These are phyloP conservation scores for Xylaria arbuscula DNA, from an alignment of 2,329 filamentous ascomycete species.

Conservation along the genomic window DNA sequence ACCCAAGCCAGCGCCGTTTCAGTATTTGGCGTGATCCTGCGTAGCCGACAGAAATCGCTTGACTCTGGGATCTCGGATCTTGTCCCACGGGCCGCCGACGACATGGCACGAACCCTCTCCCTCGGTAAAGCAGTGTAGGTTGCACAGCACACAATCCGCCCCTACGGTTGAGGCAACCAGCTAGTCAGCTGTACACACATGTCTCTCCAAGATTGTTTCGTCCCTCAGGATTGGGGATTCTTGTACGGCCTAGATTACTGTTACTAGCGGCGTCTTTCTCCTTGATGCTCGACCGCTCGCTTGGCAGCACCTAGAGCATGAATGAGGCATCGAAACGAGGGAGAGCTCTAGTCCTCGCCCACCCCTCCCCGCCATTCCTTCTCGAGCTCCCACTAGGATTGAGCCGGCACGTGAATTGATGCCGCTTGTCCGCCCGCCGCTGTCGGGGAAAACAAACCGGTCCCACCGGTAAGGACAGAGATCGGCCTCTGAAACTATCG, in stretches of 20 bases:
- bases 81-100: conserved; percentile 28
- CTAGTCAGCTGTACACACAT: conserved; percentile 15
- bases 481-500: conserved; percentile 44
- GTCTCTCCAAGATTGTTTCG: conserved; percentile 25
- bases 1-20: conserved; percentile 44
- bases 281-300: conserved; percentile 5
- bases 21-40: conserved; percentile 40
- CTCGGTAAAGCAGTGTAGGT: conserved; percentile 13
- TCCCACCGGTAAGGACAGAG: conserved; percentile 41
- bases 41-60: conserved; percentile 25
- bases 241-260: conserved; percentile 22
- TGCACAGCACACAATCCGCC: conserved; percentile 23
- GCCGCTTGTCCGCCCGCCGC: conserved; percentile 28
- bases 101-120: conserved; percentile 28
- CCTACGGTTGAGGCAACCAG: conserved; percentile 24
- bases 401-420: conserved; percentile 32
- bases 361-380: too few relatives aligned
- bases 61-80: conserved; percentile 19
- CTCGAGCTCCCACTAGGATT: conserved; percentile 18
- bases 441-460: conserved; percentile 41
- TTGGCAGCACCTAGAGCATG: not conserved
- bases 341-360: not conserved
- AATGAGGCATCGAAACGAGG: conserved; percentile 2
- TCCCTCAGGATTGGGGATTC: conserved; percentile 3
- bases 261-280: conserved; percentile 12